Conservation (phyloP, 2,329 filamentous ascomycete genomes). For the Byssothecium circinans region DNA sequence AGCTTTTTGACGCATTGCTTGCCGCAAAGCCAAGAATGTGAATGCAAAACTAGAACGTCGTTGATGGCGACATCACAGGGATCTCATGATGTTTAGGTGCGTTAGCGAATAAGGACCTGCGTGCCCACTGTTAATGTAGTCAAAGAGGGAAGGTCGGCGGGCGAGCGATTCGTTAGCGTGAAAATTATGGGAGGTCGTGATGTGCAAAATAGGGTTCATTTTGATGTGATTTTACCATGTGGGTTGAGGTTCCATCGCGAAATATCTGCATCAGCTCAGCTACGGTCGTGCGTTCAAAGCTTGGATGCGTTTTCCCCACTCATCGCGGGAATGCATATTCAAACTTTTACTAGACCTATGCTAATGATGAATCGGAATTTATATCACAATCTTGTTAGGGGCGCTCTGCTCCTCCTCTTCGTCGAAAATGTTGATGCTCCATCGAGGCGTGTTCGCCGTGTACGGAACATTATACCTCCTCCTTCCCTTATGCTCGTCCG, state of each 20-base stretch:
- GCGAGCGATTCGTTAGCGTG: background rate
- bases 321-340: too few relatives aligned
- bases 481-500: conserved; percentile 51
- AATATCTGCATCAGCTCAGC: too few relatives aligned
- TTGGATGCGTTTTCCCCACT: too few relatives aligned
- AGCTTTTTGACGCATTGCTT: background rate
- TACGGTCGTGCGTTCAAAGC: too few relatives aligned
- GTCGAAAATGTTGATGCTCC: conserved; percentile 32
- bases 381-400: conserved; percentile 21
- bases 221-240: background rate
- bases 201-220: background rate
- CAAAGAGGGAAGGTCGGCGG: background rate
- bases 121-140: background rate
- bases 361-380: background rate
- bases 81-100: background rate
- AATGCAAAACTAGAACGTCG: background rate
- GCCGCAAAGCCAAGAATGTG: background rate
- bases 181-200: background rate
- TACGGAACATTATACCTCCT: conserved; percentile 36
- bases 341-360: background rate
- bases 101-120: background rate
- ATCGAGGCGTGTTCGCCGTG: conserved; percentile 47
- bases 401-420: conserved; percentile 36
- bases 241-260: too few relatives aligned
- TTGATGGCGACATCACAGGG: background rate